Evolutionary conservation across 139 green algal species (phyloP).

Genomic region (Zygnema cylindricum): DNA sequence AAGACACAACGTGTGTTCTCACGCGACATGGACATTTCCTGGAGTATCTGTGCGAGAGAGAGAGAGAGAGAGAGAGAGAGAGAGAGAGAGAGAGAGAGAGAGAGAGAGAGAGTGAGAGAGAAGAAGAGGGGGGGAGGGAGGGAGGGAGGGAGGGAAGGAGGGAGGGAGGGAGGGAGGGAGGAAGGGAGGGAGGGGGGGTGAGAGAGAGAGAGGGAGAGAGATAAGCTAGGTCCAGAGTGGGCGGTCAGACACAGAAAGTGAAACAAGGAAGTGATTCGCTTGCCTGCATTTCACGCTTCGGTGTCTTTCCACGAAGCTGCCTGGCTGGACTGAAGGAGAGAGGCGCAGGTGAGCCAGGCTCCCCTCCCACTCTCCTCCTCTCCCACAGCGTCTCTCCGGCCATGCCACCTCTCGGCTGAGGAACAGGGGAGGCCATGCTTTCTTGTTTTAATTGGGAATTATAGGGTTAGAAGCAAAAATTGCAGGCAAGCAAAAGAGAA

Average conservation of each 20-base stretch:
- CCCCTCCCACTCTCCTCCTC: not conserved
- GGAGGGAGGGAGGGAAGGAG: not conserved
- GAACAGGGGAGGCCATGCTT: no score
- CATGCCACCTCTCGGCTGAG: no score
- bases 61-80: not conserved
- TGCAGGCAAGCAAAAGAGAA: no score
- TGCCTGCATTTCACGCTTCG: not conserved
- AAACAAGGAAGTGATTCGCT: constrained; percentile 19
- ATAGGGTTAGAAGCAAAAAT: no score
- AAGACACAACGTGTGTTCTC: not conserved
- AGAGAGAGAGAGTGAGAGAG: not conserved
- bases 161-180: not conserved
- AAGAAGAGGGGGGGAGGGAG: not conserved
- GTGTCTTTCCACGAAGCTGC: not conserved
- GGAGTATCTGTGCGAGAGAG: not conserved
- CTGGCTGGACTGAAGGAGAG: not conserved
- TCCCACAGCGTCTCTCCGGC: not conserved
- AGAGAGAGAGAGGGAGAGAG: not conserved
- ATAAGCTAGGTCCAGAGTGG: not conserved
- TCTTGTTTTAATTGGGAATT: no score
- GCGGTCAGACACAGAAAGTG: not conserved
- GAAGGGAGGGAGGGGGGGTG: not conserved
- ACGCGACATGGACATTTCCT: not conserved
- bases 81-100: not conserved
- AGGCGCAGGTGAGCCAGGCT: not conserved